Evolutionary conservation across 352 stramenopile species (phyloP).

Genomic region (Phytophthora colocasiae): DNA sequence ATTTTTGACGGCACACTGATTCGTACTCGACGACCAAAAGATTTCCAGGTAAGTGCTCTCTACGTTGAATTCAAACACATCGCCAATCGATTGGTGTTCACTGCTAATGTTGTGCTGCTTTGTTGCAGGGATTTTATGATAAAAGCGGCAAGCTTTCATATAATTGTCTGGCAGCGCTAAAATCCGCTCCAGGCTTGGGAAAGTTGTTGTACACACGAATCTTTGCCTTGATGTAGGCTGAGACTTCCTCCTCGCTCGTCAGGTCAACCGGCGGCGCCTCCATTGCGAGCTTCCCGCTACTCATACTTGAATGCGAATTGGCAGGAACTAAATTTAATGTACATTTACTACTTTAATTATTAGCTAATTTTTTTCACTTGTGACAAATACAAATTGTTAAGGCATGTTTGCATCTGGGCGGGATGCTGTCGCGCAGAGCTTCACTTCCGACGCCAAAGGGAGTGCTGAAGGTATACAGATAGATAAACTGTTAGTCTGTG

Average conservation of each 20-base stretch:
- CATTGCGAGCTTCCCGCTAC: conserved; percentile 24
- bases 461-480: background rate
- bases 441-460: conserved; percentile 1
- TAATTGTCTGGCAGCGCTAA: no score
- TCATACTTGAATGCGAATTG: conserved; percentile 33
- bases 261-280: conserved; percentile 41
- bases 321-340: no score
- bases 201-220: conserved; percentile 77
- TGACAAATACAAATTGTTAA: background rate
- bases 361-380: no score
- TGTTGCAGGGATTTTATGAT: no score
- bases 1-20: no score
- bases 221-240: conserved; percentile 67
- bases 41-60: no score
- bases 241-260: conserved; percentile 58
- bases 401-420: conserved; percentile 45
- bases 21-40: no score
- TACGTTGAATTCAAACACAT: no score
- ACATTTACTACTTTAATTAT: background rate
- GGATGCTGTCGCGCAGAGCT: conserved; percentile 9
- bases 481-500: background rate
- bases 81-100: no score
- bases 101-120: no score
- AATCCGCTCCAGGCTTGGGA: conserved; percentile 60
- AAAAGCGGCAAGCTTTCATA: no score